Conservation (phyloP, 2,329 filamentous ascomycete genomes). For the Westerdykella ornata region DNA sequence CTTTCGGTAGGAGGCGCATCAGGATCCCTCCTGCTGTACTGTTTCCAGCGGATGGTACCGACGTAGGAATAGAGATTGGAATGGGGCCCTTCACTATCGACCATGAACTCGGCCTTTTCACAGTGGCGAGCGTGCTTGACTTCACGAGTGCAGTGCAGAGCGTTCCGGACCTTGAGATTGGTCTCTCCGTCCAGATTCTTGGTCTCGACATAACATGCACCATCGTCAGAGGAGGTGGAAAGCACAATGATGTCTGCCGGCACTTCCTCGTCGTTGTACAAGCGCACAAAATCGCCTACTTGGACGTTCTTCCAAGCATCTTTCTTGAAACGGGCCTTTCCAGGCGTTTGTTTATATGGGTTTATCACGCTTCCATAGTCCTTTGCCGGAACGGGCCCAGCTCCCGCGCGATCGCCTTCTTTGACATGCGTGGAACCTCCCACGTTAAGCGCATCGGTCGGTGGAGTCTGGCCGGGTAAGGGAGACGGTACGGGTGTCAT, state of each 20-base stretch:
- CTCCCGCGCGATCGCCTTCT: constrained; percentile 24
- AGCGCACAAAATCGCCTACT: constrained; percentile 91
- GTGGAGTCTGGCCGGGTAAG: constrained; percentile 46
- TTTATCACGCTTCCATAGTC: constrained; percentile 68
- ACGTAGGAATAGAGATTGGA: constrained; percentile 95
- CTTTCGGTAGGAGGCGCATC: constrained; percentile 63
- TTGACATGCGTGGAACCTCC: constrained; percentile 15
- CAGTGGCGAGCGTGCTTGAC: constrained; percentile 89
- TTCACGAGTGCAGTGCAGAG: constrained; percentile 73
- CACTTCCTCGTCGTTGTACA: constrained; percentile 94
- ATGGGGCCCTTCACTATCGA: constrained; percentile 87
- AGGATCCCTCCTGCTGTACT: constrained; percentile 58
- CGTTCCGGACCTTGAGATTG: constrained; percentile 90
- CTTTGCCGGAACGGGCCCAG: constrained; percentile 15
- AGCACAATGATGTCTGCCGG: constrained; percentile 90
- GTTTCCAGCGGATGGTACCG: constrained; percentile 80
- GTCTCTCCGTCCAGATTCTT: constrained; percentile 98
- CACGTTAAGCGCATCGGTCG: constrained; percentile 20
- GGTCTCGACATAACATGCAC: constrained; percentile 94
- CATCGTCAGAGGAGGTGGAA: constrained; percentile 87
- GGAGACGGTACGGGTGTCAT: constrained; percentile 94
- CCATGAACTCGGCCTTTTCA: constrained; percentile 75
- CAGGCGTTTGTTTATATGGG: constrained; percentile 55
- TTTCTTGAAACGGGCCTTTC: constrained; percentile 78
- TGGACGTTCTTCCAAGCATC: constrained; percentile 93